Evolutionary conservation across 2,329 filamentous ascomycete genomes (phyloP).

Genomic region (Purpureocillium lavendulum): DNA sequence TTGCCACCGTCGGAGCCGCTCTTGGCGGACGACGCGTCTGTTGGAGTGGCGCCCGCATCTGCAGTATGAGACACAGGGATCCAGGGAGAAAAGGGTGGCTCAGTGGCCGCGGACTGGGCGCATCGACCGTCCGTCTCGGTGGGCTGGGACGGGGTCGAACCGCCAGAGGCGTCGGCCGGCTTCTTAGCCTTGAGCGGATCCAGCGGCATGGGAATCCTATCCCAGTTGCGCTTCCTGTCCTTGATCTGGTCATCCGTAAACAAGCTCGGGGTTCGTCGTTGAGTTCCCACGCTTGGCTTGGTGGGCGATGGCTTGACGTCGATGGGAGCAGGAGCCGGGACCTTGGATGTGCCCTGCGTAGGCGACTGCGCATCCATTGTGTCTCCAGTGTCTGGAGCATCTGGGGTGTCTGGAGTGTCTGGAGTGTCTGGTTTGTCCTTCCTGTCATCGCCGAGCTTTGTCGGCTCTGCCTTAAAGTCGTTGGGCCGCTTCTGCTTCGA

Average conservation of each 20-base stretch:
- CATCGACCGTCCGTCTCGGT: too few species aligned
- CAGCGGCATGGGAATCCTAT: constrained; percentile 25
- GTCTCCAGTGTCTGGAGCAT: too few species aligned
- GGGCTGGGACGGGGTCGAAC: too few species aligned
- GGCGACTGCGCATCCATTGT: neutral
- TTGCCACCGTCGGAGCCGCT: too few species aligned
- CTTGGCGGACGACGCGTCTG: too few species aligned
- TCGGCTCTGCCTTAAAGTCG: neutral
- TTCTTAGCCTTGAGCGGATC: constrained; percentile 10
- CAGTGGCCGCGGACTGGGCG: too few species aligned
- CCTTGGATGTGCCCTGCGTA: neutral
- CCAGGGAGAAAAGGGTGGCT: too few species aligned
- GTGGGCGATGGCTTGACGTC: neutral
- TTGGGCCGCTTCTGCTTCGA: constrained; percentile 1
- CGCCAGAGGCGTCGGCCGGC: neutral
- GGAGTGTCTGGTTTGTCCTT: too few species aligned
- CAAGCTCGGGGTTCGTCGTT: constrained; percentile 9
- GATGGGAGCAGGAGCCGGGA: neutral
- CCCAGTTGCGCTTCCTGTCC: constrained; percentile 20
- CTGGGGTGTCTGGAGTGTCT: too few species aligned
- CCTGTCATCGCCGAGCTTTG: too few species aligned
- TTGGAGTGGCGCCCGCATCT: too few species aligned
- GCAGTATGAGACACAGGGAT: too few species aligned
- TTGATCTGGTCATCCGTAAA: constrained; percentile 23
- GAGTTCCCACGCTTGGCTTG: neutral